phyloP scores from a whole-genome alignment of 345 rosid genomes.

The Eucalyptus tenuipes region DNA sequence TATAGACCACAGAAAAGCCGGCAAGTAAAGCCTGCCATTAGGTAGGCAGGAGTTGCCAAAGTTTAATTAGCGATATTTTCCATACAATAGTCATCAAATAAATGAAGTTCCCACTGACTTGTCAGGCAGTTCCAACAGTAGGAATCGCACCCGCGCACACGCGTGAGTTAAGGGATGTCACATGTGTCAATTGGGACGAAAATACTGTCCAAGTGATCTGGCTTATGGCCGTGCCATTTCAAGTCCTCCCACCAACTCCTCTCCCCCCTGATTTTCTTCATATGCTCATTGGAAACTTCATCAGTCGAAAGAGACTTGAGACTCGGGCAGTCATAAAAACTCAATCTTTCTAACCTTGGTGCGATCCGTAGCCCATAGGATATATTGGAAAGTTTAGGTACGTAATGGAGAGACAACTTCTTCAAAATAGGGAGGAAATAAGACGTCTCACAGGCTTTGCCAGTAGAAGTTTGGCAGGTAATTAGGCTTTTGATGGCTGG shows the following conservation, averaged over 20 bases:
- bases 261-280: neutral
- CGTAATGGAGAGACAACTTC: neutral
- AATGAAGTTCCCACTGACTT: neutral
- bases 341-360: neutral
- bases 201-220: neutral
- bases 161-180: neutral
- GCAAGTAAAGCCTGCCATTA: accelerated
- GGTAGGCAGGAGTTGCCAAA: neutral
- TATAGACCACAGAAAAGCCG: neutral
- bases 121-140: neutral
- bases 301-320: neutral
- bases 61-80: neutral
- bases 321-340: neutral
- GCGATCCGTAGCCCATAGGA: neutral
- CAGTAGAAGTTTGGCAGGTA: neutral
- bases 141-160: neutral
- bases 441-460: accelerated
- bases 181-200: neutral
- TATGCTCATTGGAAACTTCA: neutral
- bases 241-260: neutral
- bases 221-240: neutral
- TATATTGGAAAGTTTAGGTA: neutral
- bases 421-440: neutral
- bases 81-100: neutral
- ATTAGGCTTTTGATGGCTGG: neutral